Percentiles rank a stretch among this genome's conserved stretches.
Evolutionary conservation across 2,329 filamentous ascomycete genomes (phyloP).

Genomic region (Penicillium capsulatum): DNA sequence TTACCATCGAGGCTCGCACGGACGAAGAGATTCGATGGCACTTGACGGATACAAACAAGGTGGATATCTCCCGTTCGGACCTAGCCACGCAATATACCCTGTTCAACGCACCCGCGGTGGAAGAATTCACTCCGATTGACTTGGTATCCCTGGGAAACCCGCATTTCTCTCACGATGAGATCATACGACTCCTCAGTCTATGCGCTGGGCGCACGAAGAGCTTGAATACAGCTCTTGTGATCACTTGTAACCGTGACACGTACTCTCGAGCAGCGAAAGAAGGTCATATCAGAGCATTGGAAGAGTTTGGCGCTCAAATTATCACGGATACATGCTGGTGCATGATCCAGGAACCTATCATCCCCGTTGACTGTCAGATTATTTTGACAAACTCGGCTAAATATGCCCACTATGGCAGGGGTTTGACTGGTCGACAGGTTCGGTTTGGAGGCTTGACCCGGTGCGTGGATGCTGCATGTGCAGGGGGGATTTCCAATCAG

Average conservation of each 20-base stretch:
- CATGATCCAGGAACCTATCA: no score
- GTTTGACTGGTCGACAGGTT: no score
- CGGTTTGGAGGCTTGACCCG: no score
- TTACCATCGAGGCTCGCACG: slow-evolving; percentile 3
- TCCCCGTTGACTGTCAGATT: no score
- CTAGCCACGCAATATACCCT: slow-evolving; percentile 1
- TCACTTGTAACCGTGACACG: slow-evolving; percentile 3
- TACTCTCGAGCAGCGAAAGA: slow-evolving; percentile 2
- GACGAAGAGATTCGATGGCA: neutral
- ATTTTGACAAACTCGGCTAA: no score
- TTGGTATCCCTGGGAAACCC: slow-evolving; percentile 1
- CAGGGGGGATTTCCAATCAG: no score
- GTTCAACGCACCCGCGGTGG: neutral
- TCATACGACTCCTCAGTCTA: neutral
- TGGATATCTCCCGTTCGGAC: neutral
- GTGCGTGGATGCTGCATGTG: no score
- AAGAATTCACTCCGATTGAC: neutral
- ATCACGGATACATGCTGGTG: no score
- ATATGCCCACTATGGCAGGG: no score
- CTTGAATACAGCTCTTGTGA: neutral
- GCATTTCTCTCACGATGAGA: slow-evolving; percentile 4
- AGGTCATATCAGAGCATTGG: neutral
- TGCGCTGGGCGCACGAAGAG: slow-evolving; percentile 2
- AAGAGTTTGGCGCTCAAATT: neutral
- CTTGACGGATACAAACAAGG: neutral